These are phyloP conservation scores for Talaromyces sp. DNA, from an alignment of 2,329 filamentous ascomycete species.

Conservation along the genomic window DNA sequence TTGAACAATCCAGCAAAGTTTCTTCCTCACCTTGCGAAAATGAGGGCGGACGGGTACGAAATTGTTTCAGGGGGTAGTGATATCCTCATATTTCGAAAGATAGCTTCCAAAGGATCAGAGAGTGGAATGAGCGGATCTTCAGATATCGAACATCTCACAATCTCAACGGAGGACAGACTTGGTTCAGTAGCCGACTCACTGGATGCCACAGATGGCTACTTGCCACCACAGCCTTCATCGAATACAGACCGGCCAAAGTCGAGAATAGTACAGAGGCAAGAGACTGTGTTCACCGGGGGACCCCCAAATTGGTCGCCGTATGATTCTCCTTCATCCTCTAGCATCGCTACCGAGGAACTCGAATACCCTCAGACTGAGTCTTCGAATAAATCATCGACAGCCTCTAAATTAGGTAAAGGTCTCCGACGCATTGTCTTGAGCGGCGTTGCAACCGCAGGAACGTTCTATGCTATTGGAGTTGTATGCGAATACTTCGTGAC, in stretches of 20 bases:
- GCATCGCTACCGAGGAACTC: neutral
- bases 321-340: conserved; percentile 14
- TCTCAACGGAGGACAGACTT: neutral
- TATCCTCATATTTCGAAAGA: conserved; percentile 36
- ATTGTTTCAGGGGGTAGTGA: conserved; percentile 42
- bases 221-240: neutral
- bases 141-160: neutral
- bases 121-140: neutral
- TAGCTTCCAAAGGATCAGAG: neutral
- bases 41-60: conserved; percentile 42
- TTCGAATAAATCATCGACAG: conserved; percentile 13
- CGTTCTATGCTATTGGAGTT: conserved; percentile 42
- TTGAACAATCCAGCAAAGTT: conserved; percentile 43
- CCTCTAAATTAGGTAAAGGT: conserved; percentile 20
- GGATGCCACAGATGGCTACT: neutral
- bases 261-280: conserved; percentile 26
- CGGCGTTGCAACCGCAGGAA: conserved; percentile 34
- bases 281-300: conserved; percentile 22
- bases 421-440: conserved; percentile 35
- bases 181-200: neutral
- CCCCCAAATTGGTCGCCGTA: conserved; percentile 29
- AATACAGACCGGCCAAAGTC: conserved; percentile 10
- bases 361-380: neutral
- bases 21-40: conserved; percentile 36
- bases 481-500: conserved; percentile 42